Evolutionary conservation across 441 rosid species (phyloP), one percentile per base, ranked within the genome.

Genomic region (Capsella rubella): DNA sequence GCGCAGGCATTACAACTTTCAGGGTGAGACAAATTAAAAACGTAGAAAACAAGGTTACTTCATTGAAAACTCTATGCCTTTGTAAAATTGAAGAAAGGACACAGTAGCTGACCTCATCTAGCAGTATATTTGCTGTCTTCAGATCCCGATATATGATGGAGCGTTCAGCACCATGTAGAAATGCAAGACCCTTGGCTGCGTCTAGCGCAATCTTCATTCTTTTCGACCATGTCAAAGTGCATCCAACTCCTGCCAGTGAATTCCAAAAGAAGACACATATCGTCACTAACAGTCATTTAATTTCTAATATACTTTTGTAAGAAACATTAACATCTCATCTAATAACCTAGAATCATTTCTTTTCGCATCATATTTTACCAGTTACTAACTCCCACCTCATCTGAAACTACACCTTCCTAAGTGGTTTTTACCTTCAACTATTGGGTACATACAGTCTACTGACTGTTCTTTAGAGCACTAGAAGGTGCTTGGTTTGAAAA

Each of bases 121-220:
- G 86, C 81, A 96, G 90, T 87, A 96, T 83, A 82, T 96, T 96
- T 60, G 99, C 91, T 66, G 98, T 93, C 91, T 96, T 96, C 79
- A 96, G 87, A 81, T 96, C 99, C 15, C 98, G 97, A 81, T 96
- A 96, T 71, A 96, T 96, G 78, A 96, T 77, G 15, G 97, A 85
- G 56, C 94, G 87, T 79, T 91, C 91, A 25, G 95, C 95, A 72
- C 90, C 90, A 81, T 93, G 99, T 84, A 96, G 99, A 88, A 83
- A 85, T 32, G 97, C 95, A 67, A 96, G 97, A 63, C 99, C 98
- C 83, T 84, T 91, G 51, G 99, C 99, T 64, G 94, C 98, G 59
- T 89, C 87, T 59, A 90, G 77, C 51, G 99, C 99, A 82, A 96
- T 93, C 92, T 87, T 96, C 89, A 93, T 86, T 71, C 99, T 84